Conservation (phyloP, 306 rosid genomes). For the Vigna reflexopilosa region DNA sequence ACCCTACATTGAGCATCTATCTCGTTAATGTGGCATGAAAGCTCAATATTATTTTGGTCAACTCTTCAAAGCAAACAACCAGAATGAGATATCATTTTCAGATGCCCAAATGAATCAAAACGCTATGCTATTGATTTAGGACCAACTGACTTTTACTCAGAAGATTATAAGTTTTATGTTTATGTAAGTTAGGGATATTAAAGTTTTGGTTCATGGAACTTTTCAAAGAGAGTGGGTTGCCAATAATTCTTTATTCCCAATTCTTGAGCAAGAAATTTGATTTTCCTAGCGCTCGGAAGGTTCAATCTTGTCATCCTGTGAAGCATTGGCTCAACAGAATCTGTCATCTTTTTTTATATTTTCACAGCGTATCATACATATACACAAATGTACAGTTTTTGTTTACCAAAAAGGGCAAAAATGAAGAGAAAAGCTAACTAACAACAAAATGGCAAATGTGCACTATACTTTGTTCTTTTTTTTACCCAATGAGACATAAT, state of each 20-base stretch:
- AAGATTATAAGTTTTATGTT: background rate
- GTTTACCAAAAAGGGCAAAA: background rate
- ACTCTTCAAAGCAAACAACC: background rate
- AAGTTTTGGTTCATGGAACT: background rate
- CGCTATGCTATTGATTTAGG: no score
- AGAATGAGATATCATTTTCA: slow-evolving; percentile 8
- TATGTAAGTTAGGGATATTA: background rate
- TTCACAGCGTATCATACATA: slow-evolving; percentile 2
- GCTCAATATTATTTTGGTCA: background rate
- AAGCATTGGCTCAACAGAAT: background rate
- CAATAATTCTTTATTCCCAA: background rate
- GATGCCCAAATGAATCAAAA: background rate
- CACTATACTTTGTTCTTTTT: background rate
- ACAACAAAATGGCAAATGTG: background rate
- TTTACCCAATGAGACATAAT: background rate
- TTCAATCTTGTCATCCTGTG: background rate
- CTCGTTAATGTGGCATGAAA: background rate
- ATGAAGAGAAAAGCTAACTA: background rate
- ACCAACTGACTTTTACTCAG: no score
- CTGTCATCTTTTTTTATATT: slow-evolving; percentile 4
- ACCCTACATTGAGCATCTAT: background rate
- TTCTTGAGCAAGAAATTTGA: background rate
- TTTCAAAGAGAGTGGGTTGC: background rate
- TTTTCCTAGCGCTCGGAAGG: slow-evolving; percentile 9
- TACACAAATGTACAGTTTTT: slow-evolving; percentile 26